Evolutionary conservation across 495 filamentous ascomycete genomes (phyloP).

Genomic region (Daldinia grandis): DNA sequence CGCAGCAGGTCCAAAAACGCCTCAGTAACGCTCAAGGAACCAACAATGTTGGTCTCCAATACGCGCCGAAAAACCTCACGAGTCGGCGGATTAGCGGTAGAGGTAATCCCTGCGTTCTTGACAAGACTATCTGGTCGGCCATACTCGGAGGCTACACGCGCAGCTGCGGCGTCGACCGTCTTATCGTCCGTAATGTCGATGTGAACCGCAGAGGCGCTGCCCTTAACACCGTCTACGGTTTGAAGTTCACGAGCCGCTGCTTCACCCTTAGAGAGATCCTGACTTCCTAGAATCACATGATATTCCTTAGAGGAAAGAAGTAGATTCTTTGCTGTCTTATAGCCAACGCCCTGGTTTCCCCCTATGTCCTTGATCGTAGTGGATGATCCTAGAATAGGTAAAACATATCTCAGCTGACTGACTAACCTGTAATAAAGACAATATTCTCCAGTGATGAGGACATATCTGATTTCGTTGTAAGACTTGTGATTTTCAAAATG

Average conservation of each 20-base stretch:
- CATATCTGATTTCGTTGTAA: too few species aligned
- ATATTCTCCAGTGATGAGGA: too few species aligned
- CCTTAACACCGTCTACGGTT: constrained; percentile 21
- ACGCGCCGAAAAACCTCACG: constrained; percentile 47
- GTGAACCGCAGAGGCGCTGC: constrained; percentile 18
- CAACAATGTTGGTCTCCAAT: constrained; percentile 55
- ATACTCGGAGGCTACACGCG: constrained; percentile 44
- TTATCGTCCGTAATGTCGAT: constrained; percentile 33
- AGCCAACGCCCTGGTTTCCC: constrained; percentile 59
- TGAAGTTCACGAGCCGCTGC: constrained; percentile 10
- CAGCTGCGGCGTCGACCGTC: constrained; percentile 44
- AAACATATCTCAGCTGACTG: too few species aligned
- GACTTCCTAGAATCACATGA: constrained; percentile 34
- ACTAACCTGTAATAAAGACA: too few species aligned
- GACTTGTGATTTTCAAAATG: too few species aligned
- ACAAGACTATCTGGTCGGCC: constrained; percentile 50
- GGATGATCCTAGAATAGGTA: too few species aligned
- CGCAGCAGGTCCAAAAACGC: constrained; percentile 53
- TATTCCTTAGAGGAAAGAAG: constrained; percentile 34
- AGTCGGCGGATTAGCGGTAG: constrained; percentile 32
- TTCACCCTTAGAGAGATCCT: constrained; percentile 23
- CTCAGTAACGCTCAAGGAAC: constrained; percentile 51
- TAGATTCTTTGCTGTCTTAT: constrained; percentile 50
- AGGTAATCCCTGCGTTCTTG: constrained; percentile 49
- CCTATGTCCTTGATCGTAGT: constrained; percentile 30